These are phyloP conservation scores for Fusarium metavorans DNA, from an alignment of 2,329 filamentous ascomycete species.

Conservation along the genomic window DNA sequence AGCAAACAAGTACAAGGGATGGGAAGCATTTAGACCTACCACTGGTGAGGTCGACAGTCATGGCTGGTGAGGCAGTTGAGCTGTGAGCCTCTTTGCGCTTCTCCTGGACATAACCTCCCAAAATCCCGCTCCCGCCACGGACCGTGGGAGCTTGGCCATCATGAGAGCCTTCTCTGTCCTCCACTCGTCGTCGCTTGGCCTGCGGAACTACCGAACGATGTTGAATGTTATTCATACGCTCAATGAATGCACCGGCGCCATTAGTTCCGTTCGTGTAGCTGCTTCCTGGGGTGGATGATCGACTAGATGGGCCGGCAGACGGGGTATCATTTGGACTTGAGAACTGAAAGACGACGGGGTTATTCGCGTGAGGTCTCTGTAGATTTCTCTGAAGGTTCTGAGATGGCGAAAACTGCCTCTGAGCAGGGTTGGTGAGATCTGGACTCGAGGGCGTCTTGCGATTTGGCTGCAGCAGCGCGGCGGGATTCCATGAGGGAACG, in stretches of 20 bases:
- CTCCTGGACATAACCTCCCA: constrained; percentile 76
- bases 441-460: constrained; percentile 46
- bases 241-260: constrained; percentile 74
- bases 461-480: constrained; percentile 54
- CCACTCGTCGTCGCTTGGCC: constrained; percentile 74
- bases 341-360: constrained; percentile 58
- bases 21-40: constrained; percentile 49
- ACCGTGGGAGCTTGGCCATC: constrained; percentile 48
- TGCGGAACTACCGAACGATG: constrained; percentile 70
- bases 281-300: constrained; percentile 49
- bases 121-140: constrained; percentile 63
- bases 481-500: constrained; percentile 56
- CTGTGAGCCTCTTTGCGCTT: constrained; percentile 60
- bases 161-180: constrained; percentile 58
- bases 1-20: constrained; percentile 7
- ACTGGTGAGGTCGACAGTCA: constrained; percentile 70
- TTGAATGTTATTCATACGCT: constrained; percentile 80
- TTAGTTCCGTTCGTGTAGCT: constrained; percentile 39
- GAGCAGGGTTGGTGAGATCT: constrained; percentile 41
- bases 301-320: constrained; percentile 49
- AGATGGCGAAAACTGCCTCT: constrained; percentile 40
- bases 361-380: constrained; percentile 43
- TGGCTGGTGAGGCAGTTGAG: constrained; percentile 46
- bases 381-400: constrained; percentile 39
- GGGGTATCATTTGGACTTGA: constrained; percentile 50